phyloP scores from a whole-genome alignment of 371 early-diverging fungal species.

The Mucor irregularis region DNA sequence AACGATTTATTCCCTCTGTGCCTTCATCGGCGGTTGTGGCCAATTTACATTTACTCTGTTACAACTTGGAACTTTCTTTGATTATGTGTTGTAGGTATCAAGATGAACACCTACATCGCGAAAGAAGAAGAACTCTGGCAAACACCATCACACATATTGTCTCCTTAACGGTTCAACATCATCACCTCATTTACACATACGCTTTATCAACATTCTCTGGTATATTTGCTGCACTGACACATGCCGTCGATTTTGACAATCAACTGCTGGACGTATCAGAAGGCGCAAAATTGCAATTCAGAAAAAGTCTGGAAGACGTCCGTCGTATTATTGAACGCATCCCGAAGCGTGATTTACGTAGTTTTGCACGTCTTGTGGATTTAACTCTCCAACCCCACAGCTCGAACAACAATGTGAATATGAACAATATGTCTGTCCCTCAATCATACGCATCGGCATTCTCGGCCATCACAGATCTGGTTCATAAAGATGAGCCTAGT shows the following conservation, averaged over 20 bases:
- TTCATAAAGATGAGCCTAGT: constrained; percentile 13
- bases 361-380: constrained; percentile 38
- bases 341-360: constrained; percentile 30
- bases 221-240: constrained; percentile 47
- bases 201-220: constrained; percentile 39
- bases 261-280: constrained; percentile 30
- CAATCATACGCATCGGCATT: constrained; percentile 22
- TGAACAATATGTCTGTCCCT: constrained; percentile 3
- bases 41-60: constrained; percentile 38
- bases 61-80: constrained; percentile 44
- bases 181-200: constrained; percentile 39
- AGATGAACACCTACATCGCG: constrained; percentile 37
- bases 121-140: constrained; percentile 36
- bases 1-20: constrained; percentile 16
- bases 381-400: constrained; percentile 29
- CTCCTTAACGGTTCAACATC: constrained; percentile 34
- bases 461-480: constrained; percentile 31
- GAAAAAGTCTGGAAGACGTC: constrained; percentile 37
- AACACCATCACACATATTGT: constrained; percentile 47
- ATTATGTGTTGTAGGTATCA: constrained; percentile 46
- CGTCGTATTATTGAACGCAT: constrained; percentile 28
- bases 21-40: constrained; percentile 33
- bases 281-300: constrained; percentile 41
- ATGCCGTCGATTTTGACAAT: constrained; percentile 43
- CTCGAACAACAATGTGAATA: constrained; percentile 7